Conservation (phyloP, 768 basidiomycete genomes). For the Termitomyces sp. region DNA sequence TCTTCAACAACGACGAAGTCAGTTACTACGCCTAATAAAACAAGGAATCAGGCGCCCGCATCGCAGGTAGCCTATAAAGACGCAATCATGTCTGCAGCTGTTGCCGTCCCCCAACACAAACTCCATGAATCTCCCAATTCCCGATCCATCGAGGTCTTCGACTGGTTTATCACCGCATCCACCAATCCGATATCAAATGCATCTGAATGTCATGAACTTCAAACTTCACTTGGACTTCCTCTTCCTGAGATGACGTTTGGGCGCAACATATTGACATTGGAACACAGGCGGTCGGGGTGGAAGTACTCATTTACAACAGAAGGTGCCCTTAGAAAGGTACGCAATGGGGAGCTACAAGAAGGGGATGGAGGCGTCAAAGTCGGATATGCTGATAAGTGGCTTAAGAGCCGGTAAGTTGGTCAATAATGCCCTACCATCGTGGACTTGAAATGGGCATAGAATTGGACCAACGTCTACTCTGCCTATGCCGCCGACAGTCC, state of each 20-base stretch:
- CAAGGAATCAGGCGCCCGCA: not conserved
- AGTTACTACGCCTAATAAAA: not conserved
- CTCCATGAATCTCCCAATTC: slow-evolving; percentile 67
- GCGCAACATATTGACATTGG: slow-evolving; percentile 66
- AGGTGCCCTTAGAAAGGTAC: slow-evolving; percentile 67
- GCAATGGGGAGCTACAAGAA: slow-evolving; percentile 63
- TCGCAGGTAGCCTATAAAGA: slow-evolving; percentile 9
- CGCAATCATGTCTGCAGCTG: slow-evolving; percentile 34
- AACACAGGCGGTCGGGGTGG: slow-evolving; percentile 63
- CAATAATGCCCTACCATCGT: not conserved
- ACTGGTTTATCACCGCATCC: slow-evolving; percentile 66
- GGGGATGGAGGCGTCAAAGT: slow-evolving; percentile 95
- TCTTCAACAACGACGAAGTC: slow-evolving; percentile 4
- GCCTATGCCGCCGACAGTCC: slow-evolving; percentile 65
- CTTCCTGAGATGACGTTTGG: slow-evolving; percentile 98
- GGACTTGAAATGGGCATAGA: slow-evolving; percentile 28
- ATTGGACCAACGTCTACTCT: slow-evolving; percentile 60
- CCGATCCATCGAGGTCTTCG: slow-evolving; percentile 59
- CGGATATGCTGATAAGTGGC: slow-evolving; percentile 92
- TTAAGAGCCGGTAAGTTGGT: slow-evolving; percentile 69
- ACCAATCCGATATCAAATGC: slow-evolving; percentile 82
- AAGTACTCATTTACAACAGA: slow-evolving; percentile 60
- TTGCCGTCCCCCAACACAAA: slow-evolving; percentile 55
- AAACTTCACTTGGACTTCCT: slow-evolving; percentile 63
- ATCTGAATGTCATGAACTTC: slow-evolving; percentile 64